These are phyloP conservation scores for Stipa capillata DNA, from an alignment of 176 grass and related monocot genomes.

Conservation along the genomic window DNA sequence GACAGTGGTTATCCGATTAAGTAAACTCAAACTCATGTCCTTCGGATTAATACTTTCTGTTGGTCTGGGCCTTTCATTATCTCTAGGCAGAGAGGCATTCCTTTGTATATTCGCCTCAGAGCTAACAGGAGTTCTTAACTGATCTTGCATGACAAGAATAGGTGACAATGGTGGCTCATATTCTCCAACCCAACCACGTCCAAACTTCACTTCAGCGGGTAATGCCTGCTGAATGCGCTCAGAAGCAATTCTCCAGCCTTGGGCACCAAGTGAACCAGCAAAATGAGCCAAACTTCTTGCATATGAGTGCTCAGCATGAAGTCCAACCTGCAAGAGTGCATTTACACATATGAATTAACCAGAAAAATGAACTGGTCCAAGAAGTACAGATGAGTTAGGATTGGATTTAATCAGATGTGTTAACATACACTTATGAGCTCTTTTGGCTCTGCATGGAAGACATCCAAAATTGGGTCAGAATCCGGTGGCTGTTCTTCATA, in stretches of 20 bases:
- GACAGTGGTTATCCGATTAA: constrained; percentile 20
- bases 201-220: constrained; percentile 74
- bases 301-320: constrained; percentile 68
- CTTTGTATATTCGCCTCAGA: constrained; percentile 27
- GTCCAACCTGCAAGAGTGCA: constrained; percentile 55
- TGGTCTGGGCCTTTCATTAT: constrained; percentile 21
- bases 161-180: constrained; percentile 60
- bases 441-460: constrained; percentile 44
- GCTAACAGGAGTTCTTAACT: constrained; percentile 17
- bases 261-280: constrained; percentile 65
- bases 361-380: neutral
- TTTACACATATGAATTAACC: constrained; percentile 28
- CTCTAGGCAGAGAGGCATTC: constrained; percentile 23
- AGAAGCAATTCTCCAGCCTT: constrained; percentile 79
- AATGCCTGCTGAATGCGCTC: constrained; percentile 62
- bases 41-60: constrained; percentile 31
- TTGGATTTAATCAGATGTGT: constrained; percentile 26
- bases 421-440: constrained; percentile 69
- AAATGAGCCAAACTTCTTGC: constrained; percentile 91
- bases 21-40: constrained; percentile 31
- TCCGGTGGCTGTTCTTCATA: constrained; percentile 50
- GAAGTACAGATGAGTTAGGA: neutral
- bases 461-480: constrained; percentile 46
- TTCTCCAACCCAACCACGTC: constrained; percentile 91
- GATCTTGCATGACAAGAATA: constrained; percentile 51